Conservation (phyloP, 75 land plant genomes). For the Sequoiadendron giganteum region DNA sequence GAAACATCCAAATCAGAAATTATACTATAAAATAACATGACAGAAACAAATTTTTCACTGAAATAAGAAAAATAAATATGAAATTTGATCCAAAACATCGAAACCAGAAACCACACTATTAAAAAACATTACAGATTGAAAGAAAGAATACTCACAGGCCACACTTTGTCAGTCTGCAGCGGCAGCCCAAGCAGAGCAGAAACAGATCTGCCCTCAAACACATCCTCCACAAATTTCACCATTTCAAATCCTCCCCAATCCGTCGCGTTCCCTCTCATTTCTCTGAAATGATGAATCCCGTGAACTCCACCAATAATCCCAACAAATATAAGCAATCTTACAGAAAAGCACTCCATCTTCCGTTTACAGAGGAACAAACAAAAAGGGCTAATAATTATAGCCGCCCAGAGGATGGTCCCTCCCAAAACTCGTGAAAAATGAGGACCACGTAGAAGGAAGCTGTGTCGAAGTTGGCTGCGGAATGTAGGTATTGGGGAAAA, state of each 20-base stretch:
- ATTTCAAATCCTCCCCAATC: background rate
- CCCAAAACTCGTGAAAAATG: background rate
- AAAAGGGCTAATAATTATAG: background rate
- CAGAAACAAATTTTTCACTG: background rate
- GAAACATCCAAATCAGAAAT: no score
- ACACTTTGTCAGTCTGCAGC: background rate
- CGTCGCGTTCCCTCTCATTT: background rate
- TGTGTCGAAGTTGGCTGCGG: no score
- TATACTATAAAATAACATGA: no score
- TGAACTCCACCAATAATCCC: background rate
- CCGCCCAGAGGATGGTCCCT: no score
- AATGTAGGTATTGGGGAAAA: no score
- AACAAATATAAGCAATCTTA: background rate
- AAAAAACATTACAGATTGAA: background rate
- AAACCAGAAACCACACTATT: background rate
- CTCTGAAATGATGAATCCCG: background rate
- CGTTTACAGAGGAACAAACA: no score
- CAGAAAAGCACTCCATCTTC: background rate
- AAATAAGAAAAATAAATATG: background rate
- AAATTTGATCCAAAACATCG: background rate
- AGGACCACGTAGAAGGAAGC: background rate
- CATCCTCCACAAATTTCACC: background rate
- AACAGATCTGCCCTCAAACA: background rate
- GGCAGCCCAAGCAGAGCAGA: background rate
- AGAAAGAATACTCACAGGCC: background rate